phyloP scores from a whole-genome alignment of 192 early-diverging fungal genomes.

The Piromyces finnis region DNA sequence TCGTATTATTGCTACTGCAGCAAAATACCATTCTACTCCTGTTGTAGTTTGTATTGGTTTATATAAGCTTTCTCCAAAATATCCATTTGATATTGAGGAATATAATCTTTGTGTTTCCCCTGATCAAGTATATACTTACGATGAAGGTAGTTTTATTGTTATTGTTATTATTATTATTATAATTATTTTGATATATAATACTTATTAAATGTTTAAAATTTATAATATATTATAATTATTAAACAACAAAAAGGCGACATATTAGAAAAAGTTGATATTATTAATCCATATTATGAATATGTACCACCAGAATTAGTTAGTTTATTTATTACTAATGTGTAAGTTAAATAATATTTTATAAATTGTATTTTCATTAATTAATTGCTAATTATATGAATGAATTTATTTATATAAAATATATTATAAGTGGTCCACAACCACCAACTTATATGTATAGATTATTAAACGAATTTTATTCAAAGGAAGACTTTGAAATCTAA shows the following conservation, averaged over 20 bases:
- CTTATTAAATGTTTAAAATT: neutral
- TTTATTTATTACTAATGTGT: conserved; percentile 78
- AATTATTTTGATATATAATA: neutral
- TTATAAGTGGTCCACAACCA: conserved; percentile 42
- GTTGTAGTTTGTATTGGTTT: conserved; percentile 81
- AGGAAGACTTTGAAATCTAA: conserved; percentile 19
- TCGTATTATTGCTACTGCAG: conserved; percentile 69
- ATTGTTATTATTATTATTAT: neutral
- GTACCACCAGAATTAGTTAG: conserved; percentile 77
- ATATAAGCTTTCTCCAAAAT: conserved; percentile 73
- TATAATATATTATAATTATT: too few relatives aligned
- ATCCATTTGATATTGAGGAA: conserved; percentile 72
- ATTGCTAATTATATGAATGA: too few relatives aligned
- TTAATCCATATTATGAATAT: conserved; percentile 84
- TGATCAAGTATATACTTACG: conserved; percentile 60
- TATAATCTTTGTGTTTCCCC: conserved; percentile 65
- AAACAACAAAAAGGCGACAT: conserved; percentile 43
- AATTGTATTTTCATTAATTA: too few relatives aligned
- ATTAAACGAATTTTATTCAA: conserved; percentile 34
- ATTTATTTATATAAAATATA: too few relatives aligned
- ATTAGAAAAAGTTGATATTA: conserved; percentile 57
- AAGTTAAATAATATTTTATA: conserved; percentile 11
- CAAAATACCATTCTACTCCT: conserved; percentile 74
- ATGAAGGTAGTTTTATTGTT: conserved; percentile 47
- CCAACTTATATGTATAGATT: conserved; percentile 69